phyloP scores from a whole-genome alignment of 2,329 filamentous ascomycete species.

The Fusarium sp. region DNA sequence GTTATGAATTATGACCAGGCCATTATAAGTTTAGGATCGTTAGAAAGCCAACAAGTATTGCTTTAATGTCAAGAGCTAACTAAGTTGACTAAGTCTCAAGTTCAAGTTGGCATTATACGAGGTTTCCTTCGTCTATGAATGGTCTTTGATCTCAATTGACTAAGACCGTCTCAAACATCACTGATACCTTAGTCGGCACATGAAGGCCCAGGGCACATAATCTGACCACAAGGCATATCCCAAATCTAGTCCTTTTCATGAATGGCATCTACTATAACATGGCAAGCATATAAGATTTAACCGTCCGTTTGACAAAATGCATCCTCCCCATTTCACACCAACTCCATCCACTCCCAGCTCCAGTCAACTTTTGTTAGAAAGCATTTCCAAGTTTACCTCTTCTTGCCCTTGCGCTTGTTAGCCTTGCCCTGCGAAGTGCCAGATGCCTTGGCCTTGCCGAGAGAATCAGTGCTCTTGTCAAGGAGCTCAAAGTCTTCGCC shows the following conservation, averaged over 20 bases:
- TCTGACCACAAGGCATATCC: neutral
- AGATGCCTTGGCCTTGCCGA: conserved; percentile 63
- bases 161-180: neutral
- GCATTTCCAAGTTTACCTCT: conserved; percentile 56
- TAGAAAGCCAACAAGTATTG: neutral
- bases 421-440: conserved; percentile 61
- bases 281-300: conserved; percentile 6
- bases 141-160: neutral
- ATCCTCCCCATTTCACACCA: conserved; percentile 12
- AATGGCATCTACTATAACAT: conserved; percentile 17
- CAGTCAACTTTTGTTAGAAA: neutral
- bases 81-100: no score
- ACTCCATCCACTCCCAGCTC: conserved; percentile 4
- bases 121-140: neutral
- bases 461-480: conserved; percentile 69
- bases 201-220: neutral
- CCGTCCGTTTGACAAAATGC: conserved; percentile 15
- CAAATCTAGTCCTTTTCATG: conserved; percentile 19
- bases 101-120: neutral
- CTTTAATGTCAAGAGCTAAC: neutral
- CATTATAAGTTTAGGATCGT: neutral
- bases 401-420: conserved; percentile 67
- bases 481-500: conserved; percentile 72
- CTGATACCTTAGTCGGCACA: neutral
- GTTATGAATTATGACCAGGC: neutral